Conservation (phyloP, 768 basidiomycete species). For the Trametes sanguinea region DNA sequence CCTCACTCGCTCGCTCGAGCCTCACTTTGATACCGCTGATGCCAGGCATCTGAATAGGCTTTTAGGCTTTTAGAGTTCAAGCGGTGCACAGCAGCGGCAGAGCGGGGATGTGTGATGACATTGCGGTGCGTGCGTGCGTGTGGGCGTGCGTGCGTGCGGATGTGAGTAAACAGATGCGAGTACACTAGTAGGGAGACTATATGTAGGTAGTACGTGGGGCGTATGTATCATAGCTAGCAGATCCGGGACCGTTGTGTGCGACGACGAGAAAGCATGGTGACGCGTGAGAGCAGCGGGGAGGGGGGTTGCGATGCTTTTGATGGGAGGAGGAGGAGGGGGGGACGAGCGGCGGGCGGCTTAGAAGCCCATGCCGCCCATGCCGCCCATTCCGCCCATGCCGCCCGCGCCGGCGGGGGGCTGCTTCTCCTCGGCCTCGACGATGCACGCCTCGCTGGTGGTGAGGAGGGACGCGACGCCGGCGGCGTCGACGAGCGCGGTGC, state of each 20-base stretch:
- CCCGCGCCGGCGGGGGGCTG: conserved; percentile 54
- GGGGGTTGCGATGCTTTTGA: neutral
- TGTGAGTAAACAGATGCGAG: neutral
- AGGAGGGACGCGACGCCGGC: conserved; percentile 90
- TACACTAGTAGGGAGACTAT: conserved; percentile 8
- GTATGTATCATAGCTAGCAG: neutral
- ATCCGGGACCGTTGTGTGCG: neutral
- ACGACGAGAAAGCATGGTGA: neutral
- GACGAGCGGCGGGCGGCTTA: neutral
- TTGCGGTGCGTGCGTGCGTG: conserved; percentile 3
- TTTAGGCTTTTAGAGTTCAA: too few relatives aligned
- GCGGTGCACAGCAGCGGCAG: too few relatives aligned
- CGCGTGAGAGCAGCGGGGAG: neutral
- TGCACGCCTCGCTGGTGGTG: conserved; percentile 90
- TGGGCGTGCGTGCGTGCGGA: conserved; percentile 4
- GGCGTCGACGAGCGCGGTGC: conserved; percentile 91
- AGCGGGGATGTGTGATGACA: too few relatives aligned
- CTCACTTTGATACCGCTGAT: too few relatives aligned
- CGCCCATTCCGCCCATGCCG: conserved; percentile 57
- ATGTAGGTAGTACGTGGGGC: neutral
- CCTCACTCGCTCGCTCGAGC: too few relatives aligned
- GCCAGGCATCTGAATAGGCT: too few relatives aligned
- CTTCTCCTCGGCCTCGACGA: conserved; percentile 90
- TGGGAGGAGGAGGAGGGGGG: too few relatives aligned
- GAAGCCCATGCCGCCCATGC: conserved; percentile 25